Evolutionary conservation across 164 flowering plant genomes (phyloP).

Genomic region (Stephania yunnanensis): DNA sequence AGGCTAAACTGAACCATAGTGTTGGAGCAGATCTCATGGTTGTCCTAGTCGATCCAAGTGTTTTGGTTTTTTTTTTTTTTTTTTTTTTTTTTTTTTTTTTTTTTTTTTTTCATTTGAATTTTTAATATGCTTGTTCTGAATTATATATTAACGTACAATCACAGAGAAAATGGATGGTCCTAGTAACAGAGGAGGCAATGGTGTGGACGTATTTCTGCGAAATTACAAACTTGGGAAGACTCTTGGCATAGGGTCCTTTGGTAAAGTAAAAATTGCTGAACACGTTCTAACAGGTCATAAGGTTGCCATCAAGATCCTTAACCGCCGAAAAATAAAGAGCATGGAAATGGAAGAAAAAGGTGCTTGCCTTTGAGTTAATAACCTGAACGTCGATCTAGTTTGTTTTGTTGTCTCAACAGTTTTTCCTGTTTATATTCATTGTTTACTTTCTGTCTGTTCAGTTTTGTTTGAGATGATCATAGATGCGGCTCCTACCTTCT

Average conservation of each 20-base stretch:
- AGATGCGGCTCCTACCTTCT: too few relatives aligned
- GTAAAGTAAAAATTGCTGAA: slow-evolving; percentile 84
- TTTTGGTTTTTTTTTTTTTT: not conserved
- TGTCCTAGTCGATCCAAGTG: not conserved
- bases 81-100: too few relatives aligned
- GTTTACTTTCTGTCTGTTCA: not conserved
- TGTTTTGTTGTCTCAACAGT: not conserved
- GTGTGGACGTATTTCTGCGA: slow-evolving; percentile 38
- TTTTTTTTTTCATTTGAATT: not conserved
- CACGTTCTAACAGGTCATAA: slow-evolving; percentile 68
- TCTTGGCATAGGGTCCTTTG: slow-evolving; percentile 80
- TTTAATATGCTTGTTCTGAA: not conserved
- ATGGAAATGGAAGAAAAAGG: slow-evolving; percentile 89
- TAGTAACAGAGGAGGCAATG: slow-evolving; percentile 26
- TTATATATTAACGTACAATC: not conserved
- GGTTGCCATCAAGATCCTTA: slow-evolving; percentile 76
- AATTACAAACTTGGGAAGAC: slow-evolving; percentile 76
- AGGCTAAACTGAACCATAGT: not conserved
- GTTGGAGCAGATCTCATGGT: not conserved
- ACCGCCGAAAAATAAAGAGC: slow-evolving; percentile 62
- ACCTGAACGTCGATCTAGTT: not conserved
- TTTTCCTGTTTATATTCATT: not conserved
- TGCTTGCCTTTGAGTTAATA: slow-evolving; percentile 19
- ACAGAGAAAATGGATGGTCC: slow-evolving; percentile 52
- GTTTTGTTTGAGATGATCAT: too few relatives aligned